A percentile compares a stretch with the other conserved stretches of the same genome.
phyloP scores from a whole-genome alignment of 257 asterid species.

The Prunella vulgaris region DNA sequence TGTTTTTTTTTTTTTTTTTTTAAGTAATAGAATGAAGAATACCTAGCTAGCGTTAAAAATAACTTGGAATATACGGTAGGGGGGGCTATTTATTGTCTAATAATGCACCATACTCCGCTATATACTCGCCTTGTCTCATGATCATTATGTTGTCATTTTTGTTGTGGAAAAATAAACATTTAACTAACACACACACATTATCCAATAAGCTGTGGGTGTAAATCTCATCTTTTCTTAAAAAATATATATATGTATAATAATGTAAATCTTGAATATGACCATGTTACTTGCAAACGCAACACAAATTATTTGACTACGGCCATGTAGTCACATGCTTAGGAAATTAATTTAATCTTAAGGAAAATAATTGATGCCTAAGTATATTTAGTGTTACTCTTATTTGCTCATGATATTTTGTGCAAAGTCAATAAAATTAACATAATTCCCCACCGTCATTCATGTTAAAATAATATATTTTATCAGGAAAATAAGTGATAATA shows the following conservation, averaged over 20 bases:
- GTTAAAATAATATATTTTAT: background rate
- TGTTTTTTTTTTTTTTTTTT: no score
- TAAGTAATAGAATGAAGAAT: background rate
- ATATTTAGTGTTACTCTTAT: background rate
- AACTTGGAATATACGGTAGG: constrained; percentile 5
- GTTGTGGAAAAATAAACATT: constrained; percentile 8
- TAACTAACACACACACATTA: background rate
- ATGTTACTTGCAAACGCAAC: constrained; percentile 26
- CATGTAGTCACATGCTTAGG: constrained; percentile 28
- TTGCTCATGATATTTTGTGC: background rate
- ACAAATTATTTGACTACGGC: background rate
- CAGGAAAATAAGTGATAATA: no score
- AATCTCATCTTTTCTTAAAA: background rate
- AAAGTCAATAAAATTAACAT: background rate
- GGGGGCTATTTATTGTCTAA: background rate
- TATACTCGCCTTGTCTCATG: constrained; percentile 14
- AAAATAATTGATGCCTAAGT: background rate
- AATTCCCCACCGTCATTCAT: constrained; percentile 3
- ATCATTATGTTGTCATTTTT: constrained; percentile 12
- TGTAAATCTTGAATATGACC: constrained; percentile 4
- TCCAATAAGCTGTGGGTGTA: background rate
- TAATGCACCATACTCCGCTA: background rate
- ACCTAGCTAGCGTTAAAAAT: background rate
- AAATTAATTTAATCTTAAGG: background rate
- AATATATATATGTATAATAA: no score